Conservation (phyloP, 2,329 filamentous ascomycete genomes). For the Cryphonectria nitschkei region DNA sequence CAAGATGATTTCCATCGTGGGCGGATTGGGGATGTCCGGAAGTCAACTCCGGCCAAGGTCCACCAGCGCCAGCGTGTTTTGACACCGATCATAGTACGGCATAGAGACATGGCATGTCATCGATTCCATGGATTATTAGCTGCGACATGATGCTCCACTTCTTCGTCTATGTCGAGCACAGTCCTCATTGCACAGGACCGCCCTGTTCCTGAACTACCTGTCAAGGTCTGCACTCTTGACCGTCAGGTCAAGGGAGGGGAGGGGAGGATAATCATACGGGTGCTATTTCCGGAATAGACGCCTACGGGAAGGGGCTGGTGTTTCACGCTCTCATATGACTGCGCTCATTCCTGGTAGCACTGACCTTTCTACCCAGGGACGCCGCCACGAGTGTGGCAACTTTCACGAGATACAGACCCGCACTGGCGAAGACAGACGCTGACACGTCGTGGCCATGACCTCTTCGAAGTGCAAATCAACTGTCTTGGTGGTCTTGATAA, state of each 20-base stretch:
- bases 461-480: constrained; percentile 12
- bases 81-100: not conserved
- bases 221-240: constrained; percentile 8
- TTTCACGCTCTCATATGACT: constrained; percentile 19
- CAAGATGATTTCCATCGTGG: constrained; percentile 7
- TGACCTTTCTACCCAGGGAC: constrained; percentile 18
- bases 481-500: constrained; percentile 5
- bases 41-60: constrained; percentile 19
- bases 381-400: not conserved
- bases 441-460: constrained; percentile 8
- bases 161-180: not conserved
- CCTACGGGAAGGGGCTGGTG: constrained; percentile 12
- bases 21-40: constrained; percentile 30
- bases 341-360: constrained; percentile 18
- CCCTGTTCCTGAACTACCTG: constrained; percentile 15
- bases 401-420: constrained; percentile 17
- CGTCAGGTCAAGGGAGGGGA: not conserved
- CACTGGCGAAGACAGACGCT: not conserved
- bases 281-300: not conserved
- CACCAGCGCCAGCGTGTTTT: constrained; percentile 17
- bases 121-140: not conserved
- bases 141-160: not conserved
- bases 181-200: constrained; percentile 6
- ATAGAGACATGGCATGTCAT: not conserved
- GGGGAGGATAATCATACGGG: not conserved